These are phyloP conservation scores for Cucurbita maxima DNA, from an alignment of 306 rosid genomes.

Conservation along the genomic window DNA sequence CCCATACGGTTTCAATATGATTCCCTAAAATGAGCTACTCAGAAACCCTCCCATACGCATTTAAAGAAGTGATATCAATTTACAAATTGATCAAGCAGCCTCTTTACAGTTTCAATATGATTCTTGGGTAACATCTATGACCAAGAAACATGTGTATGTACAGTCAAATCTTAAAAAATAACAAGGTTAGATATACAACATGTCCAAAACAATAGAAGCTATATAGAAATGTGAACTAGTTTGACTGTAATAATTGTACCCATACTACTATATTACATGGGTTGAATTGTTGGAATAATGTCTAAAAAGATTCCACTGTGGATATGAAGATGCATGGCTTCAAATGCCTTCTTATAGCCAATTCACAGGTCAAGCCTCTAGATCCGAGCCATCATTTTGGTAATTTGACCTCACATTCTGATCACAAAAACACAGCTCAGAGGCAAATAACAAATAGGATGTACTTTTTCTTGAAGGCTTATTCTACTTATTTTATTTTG, in stretches of 20 bases:
- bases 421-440: not conserved
- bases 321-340: not conserved
- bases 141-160: no score
- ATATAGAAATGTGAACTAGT: not conserved
- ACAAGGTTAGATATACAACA: not conserved
- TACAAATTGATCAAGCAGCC: no score
- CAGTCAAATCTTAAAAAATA: not conserved
- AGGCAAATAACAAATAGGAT: not conserved
- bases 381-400: slow-evolving; percentile 28
- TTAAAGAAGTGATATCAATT: no score
- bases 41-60: no score
- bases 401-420: slow-evolving; percentile 77
- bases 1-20: no score
- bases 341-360: not conserved
- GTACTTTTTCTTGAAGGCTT: not conserved
- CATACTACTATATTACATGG: not conserved
- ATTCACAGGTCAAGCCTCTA: slow-evolving; percentile 16
- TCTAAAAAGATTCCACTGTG: not conserved
- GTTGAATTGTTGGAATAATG: not conserved
- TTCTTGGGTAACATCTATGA: no score
- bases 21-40: no score
- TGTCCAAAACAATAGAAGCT: not conserved
- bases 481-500: not conserved
- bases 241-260: not conserved
- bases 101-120: no score